Conservation (phyloP, 345 rosid species). For the Alliaria petiolata region DNA sequence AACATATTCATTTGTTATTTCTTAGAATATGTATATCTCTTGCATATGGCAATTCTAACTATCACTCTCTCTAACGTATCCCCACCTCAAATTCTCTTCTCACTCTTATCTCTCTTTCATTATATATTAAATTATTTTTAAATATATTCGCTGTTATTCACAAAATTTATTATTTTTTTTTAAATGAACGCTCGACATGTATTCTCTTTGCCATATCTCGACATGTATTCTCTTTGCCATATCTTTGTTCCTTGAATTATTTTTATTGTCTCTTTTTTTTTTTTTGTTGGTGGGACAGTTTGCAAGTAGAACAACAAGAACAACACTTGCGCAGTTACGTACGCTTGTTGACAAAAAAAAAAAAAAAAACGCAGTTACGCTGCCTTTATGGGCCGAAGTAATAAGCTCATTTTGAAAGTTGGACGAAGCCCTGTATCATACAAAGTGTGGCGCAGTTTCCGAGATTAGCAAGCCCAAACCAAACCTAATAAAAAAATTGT, state of each 20-base stretch:
- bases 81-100: slow-evolving; percentile 27
- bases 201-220: not conserved
- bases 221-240: not conserved
- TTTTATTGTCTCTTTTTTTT: not conserved
- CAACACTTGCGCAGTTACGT: too few relatives aligned
- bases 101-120: slow-evolving; percentile 1
- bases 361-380: not conserved
- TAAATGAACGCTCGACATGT: not conserved
- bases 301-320: not conserved
- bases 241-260: slow-evolving; percentile 4
- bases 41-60: slow-evolving; percentile 27
- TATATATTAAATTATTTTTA: not conserved
- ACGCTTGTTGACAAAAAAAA: too few relatives aligned
- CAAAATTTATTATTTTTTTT: not conserved
- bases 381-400: not conserved
- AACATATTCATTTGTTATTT: slow-evolving; percentile 21
- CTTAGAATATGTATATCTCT: slow-evolving; percentile 15
- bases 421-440: not conserved
- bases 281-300: not conserved
- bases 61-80: slow-evolving; percentile 19
- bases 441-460: too few relatives aligned
- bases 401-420: not conserved
- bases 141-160: not conserved
- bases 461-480: not conserved
- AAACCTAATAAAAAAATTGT: not conserved